These are phyloP conservation scores for Taxillus chinensis DNA, from an alignment of 164 flowering plant genomes.

Conservation along the genomic window DNA sequence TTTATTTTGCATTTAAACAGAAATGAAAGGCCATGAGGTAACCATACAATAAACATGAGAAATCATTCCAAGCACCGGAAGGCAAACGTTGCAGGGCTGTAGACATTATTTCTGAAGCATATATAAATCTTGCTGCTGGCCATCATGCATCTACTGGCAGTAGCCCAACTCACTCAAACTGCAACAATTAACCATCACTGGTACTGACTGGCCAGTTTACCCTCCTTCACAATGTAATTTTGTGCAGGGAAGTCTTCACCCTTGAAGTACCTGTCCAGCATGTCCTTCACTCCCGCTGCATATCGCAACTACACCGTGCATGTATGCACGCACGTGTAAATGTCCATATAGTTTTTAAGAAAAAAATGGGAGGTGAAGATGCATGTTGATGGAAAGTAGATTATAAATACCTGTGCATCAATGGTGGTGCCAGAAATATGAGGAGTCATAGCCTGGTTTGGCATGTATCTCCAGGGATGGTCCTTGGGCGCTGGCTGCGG, in stretches of 20 bases:
- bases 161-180: no score
- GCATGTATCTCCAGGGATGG: slow-evolving; percentile 99
- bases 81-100: no score
- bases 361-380: no score
- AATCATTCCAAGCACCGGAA: no score
- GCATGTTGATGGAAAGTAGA: background rate
- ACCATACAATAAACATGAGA: no score
- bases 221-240: slow-evolving; percentile 91
- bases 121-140: no score
- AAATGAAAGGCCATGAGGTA: no score
- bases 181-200: slow-evolving; percentile 20
- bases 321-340: background rate
- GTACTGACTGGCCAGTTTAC: slow-evolving; percentile 80
- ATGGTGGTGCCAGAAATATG: slow-evolving; percentile 97
- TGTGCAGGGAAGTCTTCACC: slow-evolving; percentile 88
- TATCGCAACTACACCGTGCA: slow-evolving; percentile 60
- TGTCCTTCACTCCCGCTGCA: slow-evolving; percentile 88
- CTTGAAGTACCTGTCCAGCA: slow-evolving; percentile 88
- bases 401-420: slow-evolving; percentile 70
- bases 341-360: slow-evolving; percentile 2
- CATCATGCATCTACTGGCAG: no score
- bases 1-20: no score
- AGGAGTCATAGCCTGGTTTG: slow-evolving; percentile 99
- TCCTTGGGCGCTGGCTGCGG: slow-evolving; percentile 99
- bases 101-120: background rate